Conservation (phyloP, 768 basidiomycete species). For the Xanthoconium purpureum region DNA sequence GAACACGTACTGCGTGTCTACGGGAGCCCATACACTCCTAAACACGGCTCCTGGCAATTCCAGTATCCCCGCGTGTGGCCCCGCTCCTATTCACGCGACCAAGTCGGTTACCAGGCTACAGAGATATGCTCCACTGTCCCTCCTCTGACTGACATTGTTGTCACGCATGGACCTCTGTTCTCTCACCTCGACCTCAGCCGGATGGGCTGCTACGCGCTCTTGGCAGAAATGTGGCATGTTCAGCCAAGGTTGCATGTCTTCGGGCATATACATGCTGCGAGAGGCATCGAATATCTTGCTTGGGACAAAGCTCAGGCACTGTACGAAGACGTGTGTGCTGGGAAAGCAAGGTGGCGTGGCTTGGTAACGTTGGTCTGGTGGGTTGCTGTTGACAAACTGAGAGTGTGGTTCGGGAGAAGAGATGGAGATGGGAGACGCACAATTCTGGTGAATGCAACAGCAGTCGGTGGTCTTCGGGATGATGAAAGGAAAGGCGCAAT, state of each 20-base stretch:
- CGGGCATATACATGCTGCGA: conserved; percentile 12
- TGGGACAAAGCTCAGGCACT: conserved; percentile 3
- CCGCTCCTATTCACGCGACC: neutral
- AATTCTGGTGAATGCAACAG: conserved; percentile 5
- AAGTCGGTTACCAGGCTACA: neutral
- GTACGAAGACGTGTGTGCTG: conserved; percentile 7
- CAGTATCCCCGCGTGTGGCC: conserved; percentile 9
- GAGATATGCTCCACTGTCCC: neutral
- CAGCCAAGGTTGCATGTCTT: conserved; percentile 9
- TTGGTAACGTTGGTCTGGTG: neutral
- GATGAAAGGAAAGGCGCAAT: conserved; percentile 7
- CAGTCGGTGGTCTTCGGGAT: conserved; percentile 3
- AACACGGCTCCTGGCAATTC: conserved; percentile 6
- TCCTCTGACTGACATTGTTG: neutral
- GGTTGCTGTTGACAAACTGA: neutral
- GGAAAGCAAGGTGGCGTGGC: neutral
- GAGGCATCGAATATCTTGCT: neutral
- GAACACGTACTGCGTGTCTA: conserved; percentile 3
- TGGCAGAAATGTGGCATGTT: conserved; percentile 3
- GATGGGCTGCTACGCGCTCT: conserved; percentile 5
- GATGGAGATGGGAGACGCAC: neutral
- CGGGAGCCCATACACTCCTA: conserved; percentile 10
- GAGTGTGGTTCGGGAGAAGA: neutral
- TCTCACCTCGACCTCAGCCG: conserved; percentile 1
- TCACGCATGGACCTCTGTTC: conserved; percentile 4